phyloP scores from a whole-genome alignment of 2,329 filamentous ascomycete species.

The Apiospora hydei region DNA sequence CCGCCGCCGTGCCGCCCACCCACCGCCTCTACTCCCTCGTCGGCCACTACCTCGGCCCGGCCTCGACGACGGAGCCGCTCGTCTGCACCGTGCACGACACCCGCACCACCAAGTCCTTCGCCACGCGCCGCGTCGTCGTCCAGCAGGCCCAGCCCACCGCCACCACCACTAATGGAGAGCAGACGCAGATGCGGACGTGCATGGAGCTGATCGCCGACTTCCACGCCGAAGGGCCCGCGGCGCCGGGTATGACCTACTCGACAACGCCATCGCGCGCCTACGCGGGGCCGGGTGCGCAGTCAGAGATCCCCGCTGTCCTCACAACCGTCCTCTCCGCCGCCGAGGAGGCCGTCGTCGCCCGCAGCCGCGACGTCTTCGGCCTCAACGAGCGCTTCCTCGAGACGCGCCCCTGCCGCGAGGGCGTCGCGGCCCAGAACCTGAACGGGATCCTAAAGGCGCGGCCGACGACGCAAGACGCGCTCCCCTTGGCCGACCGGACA shows the following conservation, averaged over 20 bases:
- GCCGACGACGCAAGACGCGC: slow-evolving; percentile 44
- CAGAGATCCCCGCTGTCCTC: slow-evolving; percentile 36
- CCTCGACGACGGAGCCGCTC: slow-evolving; percentile 48
- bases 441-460: slow-evolving; percentile 46
- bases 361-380: slow-evolving; percentile 40
- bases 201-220: slow-evolving; percentile 56
- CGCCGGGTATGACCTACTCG: slow-evolving; percentile 47
- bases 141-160: slow-evolving; percentile 45
- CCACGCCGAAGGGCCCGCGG: slow-evolving; percentile 46
- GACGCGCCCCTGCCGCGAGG: slow-evolving; percentile 45
- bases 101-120: slow-evolving; percentile 55
- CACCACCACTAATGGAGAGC: slow-evolving; percentile 3
- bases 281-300: slow-evolving; percentile 24
- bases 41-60: slow-evolving; percentile 56
- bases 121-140: slow-evolving; percentile 54
- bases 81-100: slow-evolving; percentile 45
- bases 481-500: slow-evolving; percentile 46
- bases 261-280: slow-evolving; percentile 44
- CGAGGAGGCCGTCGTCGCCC: slow-evolving; percentile 33
- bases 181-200: slow-evolving; percentile 42
- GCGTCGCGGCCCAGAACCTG: slow-evolving; percentile 53
- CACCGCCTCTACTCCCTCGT: slow-evolving; percentile 54
- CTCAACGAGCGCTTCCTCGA: slow-evolving; percentile 44
- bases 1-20: slow-evolving; percentile 41
- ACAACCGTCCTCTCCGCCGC: slow-evolving; percentile 28